phyloP scores from a whole-genome alignment of 345 rosid genomes.

The Durio zibethinus region DNA sequence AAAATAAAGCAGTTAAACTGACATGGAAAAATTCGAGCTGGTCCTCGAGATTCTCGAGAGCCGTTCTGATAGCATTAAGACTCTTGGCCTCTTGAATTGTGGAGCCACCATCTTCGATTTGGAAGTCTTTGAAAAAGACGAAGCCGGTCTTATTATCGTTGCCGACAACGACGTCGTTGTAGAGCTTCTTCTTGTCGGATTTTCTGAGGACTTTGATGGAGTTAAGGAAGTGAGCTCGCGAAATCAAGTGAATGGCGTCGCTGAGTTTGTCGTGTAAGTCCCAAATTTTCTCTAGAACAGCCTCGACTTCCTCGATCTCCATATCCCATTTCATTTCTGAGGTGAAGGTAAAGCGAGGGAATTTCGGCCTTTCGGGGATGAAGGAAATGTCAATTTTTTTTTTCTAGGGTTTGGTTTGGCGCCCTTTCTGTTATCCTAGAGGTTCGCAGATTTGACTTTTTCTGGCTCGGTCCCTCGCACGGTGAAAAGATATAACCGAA shows the following conservation, averaged over 20 bases:
- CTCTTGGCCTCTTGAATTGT: slow-evolving; percentile 86
- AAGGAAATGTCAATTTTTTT: too few species aligned
- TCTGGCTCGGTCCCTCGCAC: not conserved
- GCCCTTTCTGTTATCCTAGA: not conserved
- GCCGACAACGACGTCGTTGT: slow-evolving; percentile 20
- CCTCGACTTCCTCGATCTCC: slow-evolving; percentile 91
- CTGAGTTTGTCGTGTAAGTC: slow-evolving; percentile 95
- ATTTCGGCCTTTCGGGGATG: not conserved
- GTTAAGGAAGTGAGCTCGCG: slow-evolving; percentile 72
- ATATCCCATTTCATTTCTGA: slow-evolving; percentile 70
- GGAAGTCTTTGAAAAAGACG: slow-evolving; percentile 75
- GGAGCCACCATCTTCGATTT: slow-evolving; percentile 49
- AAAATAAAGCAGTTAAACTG: slow-evolving; percentile 21
- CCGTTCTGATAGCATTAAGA: slow-evolving; percentile 75
- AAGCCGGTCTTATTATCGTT: slow-evolving; percentile 53
- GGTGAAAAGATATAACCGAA: too few species aligned
- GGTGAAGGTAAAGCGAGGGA: not conserved
- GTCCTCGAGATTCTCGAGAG: slow-evolving; percentile 95
- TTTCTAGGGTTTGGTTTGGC: slow-evolving; percentile 25
- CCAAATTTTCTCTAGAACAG: slow-evolving; percentile 87
- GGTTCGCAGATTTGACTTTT: not conserved
- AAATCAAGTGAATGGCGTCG: slow-evolving; percentile 87
- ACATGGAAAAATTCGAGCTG: slow-evolving; percentile 95
- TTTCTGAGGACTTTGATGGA: slow-evolving; percentile 45
- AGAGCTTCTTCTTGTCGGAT: slow-evolving; percentile 41